phyloP scores from a whole-genome alignment of 345 rosid species.

The Melastoma malabathricum region DNA sequence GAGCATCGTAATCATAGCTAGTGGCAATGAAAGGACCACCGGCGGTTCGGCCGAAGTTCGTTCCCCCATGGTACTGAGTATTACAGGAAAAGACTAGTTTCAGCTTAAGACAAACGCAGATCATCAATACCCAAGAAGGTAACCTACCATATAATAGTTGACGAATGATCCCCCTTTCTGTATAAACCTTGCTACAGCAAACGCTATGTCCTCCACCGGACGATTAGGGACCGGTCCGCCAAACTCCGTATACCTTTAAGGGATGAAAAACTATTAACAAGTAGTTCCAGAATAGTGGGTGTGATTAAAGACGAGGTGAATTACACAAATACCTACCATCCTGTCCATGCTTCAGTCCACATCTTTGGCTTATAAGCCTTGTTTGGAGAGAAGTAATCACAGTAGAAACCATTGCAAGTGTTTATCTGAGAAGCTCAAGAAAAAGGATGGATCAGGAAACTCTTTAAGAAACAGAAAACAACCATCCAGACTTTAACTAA shows the following conservation, averaged over 20 bases:
- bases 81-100: constrained; percentile 7
- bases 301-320: too few relatives aligned
- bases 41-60: constrained; percentile 97
- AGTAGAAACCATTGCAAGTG: constrained; percentile 95
- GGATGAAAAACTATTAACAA: background rate
- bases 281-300: too few relatives aligned
- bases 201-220: constrained; percentile 95
- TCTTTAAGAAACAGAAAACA: background rate
- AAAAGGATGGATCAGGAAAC: background rate
- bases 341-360: constrained; percentile 99
- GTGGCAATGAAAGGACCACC: constrained; percentile 99
- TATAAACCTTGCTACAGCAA: constrained; percentile 88
- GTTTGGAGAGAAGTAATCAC: constrained; percentile 93
- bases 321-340: constrained; percentile 39
- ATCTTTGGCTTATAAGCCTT: constrained; percentile 90
- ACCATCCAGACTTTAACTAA: too few relatives aligned
- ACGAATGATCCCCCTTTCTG: constrained; percentile 94
- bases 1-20: constrained; percentile 95
- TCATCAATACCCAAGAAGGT: constrained; percentile 3
- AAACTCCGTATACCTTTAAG: constrained; percentile 77
- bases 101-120: background rate
- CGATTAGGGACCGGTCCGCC: constrained; percentile 91
- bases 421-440: constrained; percentile 46
- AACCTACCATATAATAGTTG: constrained; percentile 83
- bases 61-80: constrained; percentile 90